Percentiles rank a stretch among this genome's conserved stretches.
phyloP scores from a whole-genome alignment of 2,329 filamentous ascomycete genomes.

The Parastagonospora nodorum region DNA sequence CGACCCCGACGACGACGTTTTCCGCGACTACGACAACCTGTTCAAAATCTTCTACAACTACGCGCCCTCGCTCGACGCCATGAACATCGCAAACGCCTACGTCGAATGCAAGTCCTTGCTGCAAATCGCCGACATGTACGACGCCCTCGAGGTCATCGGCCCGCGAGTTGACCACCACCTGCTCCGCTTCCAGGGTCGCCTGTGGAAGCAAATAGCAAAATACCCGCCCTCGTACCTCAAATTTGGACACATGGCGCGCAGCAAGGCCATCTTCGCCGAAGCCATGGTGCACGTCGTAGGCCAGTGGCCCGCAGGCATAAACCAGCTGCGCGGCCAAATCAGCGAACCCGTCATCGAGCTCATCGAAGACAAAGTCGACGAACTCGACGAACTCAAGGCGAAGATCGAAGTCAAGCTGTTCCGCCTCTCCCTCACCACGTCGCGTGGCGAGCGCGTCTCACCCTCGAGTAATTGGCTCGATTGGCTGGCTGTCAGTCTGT shows the following conservation, averaged over 20 bases:
- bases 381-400: conserved; percentile 80
- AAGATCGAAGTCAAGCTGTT: conserved; percentile 83
- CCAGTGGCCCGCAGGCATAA: conserved; percentile 84
- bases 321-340: conserved; percentile 72
- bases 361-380: conserved; percentile 93
- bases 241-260: conserved; percentile 82
- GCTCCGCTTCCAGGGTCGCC: conserved; percentile 83
- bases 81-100: conserved; percentile 92
- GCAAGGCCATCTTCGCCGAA: conserved; percentile 75
- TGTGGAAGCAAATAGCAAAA: conserved; percentile 97
- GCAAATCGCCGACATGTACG: conserved; percentile 90
- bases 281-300: conserved; percentile 92
- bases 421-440: conserved; percentile 77
- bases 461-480: conserved; percentile 82
- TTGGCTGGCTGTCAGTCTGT: conserved; percentile 86
- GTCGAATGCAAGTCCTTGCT: conserved; percentile 92
- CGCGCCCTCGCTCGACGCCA: conserved; percentile 75
- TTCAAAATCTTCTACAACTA: conserved; percentile 98
- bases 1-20: conserved; percentile 70
- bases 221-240: conserved; percentile 93
- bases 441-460: conserved; percentile 79
- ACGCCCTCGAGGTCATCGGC: conserved; percentile 84
- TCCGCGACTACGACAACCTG: conserved; percentile 93
- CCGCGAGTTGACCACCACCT: conserved; percentile 92
- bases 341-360: conserved; percentile 81